Conservation (phyloP, 768 basidiomycete genomes). For the Botryobasidium botryosum region DNA sequence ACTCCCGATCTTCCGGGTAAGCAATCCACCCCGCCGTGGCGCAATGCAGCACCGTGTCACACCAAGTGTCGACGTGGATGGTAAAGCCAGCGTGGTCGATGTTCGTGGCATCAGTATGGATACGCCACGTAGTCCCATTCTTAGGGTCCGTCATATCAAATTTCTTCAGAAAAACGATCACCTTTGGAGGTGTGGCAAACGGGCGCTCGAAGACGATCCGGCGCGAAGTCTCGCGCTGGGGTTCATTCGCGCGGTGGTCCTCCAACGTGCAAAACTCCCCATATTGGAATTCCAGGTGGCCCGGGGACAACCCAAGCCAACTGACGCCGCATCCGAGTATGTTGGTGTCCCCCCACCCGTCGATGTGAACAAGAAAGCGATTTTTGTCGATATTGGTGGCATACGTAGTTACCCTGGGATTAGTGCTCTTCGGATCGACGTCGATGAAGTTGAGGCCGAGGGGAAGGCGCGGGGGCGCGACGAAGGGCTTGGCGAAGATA, state of each 20-base stretch:
- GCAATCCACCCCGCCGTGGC: slow-evolving; percentile 9
- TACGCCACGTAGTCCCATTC: neutral
- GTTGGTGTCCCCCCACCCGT: neutral
- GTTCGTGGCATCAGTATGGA: neutral
- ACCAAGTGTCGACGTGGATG: slow-evolving; percentile 9
- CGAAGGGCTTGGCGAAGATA: neutral
- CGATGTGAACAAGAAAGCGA: neutral
- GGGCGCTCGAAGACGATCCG: slow-evolving; percentile 4
- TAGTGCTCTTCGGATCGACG: neutral
- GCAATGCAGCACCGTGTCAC: slow-evolving; percentile 3
- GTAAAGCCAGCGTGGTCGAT: slow-evolving; percentile 8
- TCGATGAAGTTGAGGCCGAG: neutral
- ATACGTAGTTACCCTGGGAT: neutral
- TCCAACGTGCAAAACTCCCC: slow-evolving; percentile 3
- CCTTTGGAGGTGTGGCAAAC: slow-evolving; percentile 6
- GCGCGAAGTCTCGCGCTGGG: slow-evolving; percentile 2
- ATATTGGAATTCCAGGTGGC: neutral
- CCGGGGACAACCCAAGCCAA: neutral
- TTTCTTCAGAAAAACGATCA: slow-evolving; percentile 1
- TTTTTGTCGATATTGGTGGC: neutral
- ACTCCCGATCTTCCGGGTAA: slow-evolving; percentile 5
- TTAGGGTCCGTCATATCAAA: slow-evolving; percentile 5
- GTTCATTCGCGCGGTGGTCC: slow-evolving; percentile 2
- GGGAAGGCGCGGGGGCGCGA: neutral
- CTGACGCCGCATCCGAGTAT: neutral